Conservation (phyloP, 2,329 filamentous ascomycete genomes). For the Neofusicoccum sp. region DNA sequence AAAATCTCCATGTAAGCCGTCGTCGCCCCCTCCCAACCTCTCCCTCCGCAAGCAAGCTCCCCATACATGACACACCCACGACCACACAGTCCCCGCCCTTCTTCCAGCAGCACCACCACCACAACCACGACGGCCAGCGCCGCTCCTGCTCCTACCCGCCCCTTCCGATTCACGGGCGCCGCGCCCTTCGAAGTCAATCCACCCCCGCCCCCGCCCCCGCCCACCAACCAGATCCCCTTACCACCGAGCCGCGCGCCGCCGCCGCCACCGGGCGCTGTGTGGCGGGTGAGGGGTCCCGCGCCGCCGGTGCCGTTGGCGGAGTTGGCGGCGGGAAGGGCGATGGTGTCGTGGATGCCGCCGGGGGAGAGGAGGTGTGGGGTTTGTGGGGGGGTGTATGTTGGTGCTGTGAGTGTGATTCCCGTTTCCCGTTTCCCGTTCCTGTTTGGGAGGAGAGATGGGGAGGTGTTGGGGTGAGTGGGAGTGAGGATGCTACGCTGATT, state of each 20-base stretch:
- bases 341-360: conserved; percentile 1
- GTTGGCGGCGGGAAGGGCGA: not conserved
- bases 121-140: not conserved
- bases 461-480: no score
- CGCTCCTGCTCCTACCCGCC: not conserved
- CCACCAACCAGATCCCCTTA: not conserved
- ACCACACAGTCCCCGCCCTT: not conserved
- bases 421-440: not conserved
- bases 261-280: not conserved
- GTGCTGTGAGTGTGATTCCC: not conserved
- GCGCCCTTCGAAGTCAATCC: not conserved
- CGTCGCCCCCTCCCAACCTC: not conserved
- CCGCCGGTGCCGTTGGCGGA: not conserved
- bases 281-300: no score
- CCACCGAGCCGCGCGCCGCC: not conserved
- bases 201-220: not conserved
- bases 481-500: not conserved
- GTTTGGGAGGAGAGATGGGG: no score
- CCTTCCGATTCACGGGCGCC: not conserved
- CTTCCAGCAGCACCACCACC: not conserved
- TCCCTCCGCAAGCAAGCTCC: not conserved
- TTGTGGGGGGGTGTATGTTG: not conserved
- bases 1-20: not conserved
- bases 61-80: not conserved
- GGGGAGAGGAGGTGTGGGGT: not conserved